A percentile compares a stretch with the other conserved stretches of the same genome.
Conservation (phyloP, 371 early-diverging fungal species). For the Rhizopus arrhizus region DNA sequence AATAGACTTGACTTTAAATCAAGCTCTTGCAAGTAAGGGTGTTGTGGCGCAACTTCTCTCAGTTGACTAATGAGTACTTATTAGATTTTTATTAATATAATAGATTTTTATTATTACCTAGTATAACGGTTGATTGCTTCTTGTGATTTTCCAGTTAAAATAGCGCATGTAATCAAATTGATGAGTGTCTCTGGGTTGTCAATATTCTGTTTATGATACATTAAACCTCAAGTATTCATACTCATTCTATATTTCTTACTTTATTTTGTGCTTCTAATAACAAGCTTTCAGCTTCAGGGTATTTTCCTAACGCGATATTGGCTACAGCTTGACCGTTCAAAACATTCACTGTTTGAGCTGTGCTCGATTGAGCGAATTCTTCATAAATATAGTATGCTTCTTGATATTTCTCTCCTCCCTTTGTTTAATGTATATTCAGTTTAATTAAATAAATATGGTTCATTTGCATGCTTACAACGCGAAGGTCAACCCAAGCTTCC, state of each 20-base stretch:
- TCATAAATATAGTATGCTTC: conserved; percentile 93
- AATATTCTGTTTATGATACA: conserved; percentile 50
- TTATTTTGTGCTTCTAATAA: conserved; percentile 81
- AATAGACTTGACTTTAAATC: conserved; percentile 81
- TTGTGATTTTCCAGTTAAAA: conserved; percentile 68
- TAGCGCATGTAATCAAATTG: conserved; percentile 78
- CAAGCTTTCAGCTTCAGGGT: conserved; percentile 84
- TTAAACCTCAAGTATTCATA: neutral
- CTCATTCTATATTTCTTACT: conserved; percentile 35
- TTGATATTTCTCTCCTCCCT: conserved; percentile 82
- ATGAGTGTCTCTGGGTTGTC: conserved; percentile 86
- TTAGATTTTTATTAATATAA: neutral
- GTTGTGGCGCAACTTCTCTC: conserved; percentile 74
- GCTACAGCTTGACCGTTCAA: conserved; percentile 85
- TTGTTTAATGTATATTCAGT: neutral
- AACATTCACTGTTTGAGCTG: conserved; percentile 75
- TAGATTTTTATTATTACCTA: conserved; percentile 48
- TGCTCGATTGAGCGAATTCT: conserved; percentile 82
- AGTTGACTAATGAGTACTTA: conserved; percentile 66
- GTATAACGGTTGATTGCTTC: conserved; percentile 69
- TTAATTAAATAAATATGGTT: neutral
- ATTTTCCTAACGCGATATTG: conserved; percentile 79
- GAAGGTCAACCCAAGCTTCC: conserved; percentile 89
- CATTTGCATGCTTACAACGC: conserved; percentile 46
- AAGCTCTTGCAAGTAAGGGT: conserved; percentile 77